Evolutionary conservation across 345 rosid genomes (phyloP).

Genomic region (Melaleuca quinquenervia): DNA sequence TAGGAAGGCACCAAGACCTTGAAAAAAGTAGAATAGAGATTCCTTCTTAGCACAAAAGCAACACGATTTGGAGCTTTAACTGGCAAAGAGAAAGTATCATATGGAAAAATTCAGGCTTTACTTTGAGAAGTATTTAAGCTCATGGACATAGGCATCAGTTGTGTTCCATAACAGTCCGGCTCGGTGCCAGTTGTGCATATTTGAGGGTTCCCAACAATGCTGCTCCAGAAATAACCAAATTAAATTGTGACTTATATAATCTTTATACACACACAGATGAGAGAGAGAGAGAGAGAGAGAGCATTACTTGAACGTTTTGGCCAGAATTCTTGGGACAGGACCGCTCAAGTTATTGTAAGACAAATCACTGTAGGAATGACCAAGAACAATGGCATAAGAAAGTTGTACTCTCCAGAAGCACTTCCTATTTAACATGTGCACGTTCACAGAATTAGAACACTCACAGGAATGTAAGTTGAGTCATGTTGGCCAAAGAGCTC

Average conservation of each 20-base stretch:
- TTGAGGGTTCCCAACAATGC: slow-evolving; percentile 82
- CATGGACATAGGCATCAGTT: slow-evolving; percentile 95
- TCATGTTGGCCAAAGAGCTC: slow-evolving; percentile 62
- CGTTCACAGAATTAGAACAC: slow-evolving; percentile 6
- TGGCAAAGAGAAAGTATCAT: background rate
- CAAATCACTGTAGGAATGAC: slow-evolving; percentile 53
- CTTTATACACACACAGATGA: background rate
- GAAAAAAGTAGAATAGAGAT: background rate
- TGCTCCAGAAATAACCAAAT: slow-evolving; percentile 14
- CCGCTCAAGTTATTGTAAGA: slow-evolving; percentile 90
- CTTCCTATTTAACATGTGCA: background rate
- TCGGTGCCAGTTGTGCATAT: slow-evolving; percentile 86
- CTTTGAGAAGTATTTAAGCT: slow-evolving; percentile 68
- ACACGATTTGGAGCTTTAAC: background rate
- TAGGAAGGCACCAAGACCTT: background rate
- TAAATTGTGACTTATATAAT: background rate
- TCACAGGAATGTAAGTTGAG: slow-evolving; percentile 88
- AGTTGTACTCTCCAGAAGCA: background rate
- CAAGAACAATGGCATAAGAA: background rate
- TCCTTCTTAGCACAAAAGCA: background rate
- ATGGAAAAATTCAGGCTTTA: slow-evolving; percentile 5
- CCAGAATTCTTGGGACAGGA: slow-evolving; percentile 76
- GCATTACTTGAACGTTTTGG: slow-evolving; percentile 81
- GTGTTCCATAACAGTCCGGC: slow-evolving; percentile 77
- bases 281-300: background rate